These are phyloP conservation scores for Scenedesmus sp. DNA, from an alignment of 163 green algal species.

Conservation along the genomic window DNA sequence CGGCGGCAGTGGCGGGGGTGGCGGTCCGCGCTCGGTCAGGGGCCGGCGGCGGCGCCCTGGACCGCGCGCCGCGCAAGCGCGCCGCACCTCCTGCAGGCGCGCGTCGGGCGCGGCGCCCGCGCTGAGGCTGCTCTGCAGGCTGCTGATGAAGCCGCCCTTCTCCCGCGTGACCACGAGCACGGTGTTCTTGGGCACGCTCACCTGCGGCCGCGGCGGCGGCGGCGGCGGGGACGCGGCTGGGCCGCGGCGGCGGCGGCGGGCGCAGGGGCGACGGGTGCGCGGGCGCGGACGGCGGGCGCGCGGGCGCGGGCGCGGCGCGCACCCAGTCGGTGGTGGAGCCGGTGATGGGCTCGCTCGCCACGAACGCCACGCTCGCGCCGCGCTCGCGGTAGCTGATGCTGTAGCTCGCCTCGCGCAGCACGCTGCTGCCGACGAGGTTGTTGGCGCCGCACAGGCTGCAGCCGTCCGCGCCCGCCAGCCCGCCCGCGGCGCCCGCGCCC, in stretches of 20 bases:
- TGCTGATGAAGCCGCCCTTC: constrained; percentile 86
- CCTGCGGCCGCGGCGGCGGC: too few species aligned
- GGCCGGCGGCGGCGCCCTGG: too few species aligned
- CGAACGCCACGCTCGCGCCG: constrained; percentile 79
- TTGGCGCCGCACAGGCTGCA: constrained; percentile 16
- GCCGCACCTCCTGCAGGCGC: constrained; percentile 65
- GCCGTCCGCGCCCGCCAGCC: constrained; percentile 2
- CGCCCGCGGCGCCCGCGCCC: constrained; percentile 18
- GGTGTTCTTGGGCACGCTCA: constrained; percentile 84
- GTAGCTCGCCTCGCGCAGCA: constrained; percentile 79
- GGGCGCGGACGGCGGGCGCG: too few species aligned
- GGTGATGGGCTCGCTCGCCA: constrained; percentile 96
- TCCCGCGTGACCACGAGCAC: constrained; percentile 86
- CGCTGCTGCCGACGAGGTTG: constrained; percentile 46
- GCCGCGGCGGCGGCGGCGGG: too few species aligned
- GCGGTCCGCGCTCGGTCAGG: too few species aligned
- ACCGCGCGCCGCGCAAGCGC: too few species aligned
- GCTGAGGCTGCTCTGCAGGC: constrained; percentile 74
- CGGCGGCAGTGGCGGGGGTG: too few species aligned
- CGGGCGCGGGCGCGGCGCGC: too few species aligned
- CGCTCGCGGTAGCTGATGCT: constrained; percentile 77
- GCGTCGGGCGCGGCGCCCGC: constrained; percentile 1
- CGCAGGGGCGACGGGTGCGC: too few species aligned
- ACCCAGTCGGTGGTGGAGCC: constrained; percentile 61
- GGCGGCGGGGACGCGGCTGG: too few species aligned